Evolutionary conservation across 495 filamentous ascomycete species (phyloP).

Genomic region (Aspergillus saccharolyticus): DNA sequence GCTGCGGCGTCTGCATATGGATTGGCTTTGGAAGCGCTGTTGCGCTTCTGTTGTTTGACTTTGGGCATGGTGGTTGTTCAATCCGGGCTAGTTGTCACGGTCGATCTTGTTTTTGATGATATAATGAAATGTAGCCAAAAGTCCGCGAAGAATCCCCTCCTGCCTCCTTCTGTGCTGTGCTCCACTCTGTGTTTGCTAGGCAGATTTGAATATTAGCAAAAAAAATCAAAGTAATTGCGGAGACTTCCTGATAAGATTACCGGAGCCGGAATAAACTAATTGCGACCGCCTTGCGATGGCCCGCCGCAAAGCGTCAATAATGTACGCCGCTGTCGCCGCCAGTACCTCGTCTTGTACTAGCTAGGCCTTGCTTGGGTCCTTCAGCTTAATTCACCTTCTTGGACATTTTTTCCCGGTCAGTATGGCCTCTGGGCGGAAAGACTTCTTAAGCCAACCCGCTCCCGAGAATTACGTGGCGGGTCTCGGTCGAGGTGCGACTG

Average conservation of each 20-base stretch:
- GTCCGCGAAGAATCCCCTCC: neutral
- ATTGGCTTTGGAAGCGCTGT: conserved; percentile 40
- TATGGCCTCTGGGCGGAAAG: conserved; percentile 74
- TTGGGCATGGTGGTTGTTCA: conserved; percentile 30
- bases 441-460: conserved; percentile 86
- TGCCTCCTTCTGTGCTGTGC: neutral
- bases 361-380: neutral
- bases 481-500: conserved; percentile 94
- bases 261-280: conserved; percentile 31
- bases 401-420: conserved; percentile 14
- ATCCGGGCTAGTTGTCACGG: neutral
- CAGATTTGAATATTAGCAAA: neutral
- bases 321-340: neutral
- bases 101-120: neutral
- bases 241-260: conserved; percentile 38
- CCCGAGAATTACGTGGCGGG: conserved; percentile 98
- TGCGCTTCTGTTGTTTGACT: conserved; percentile 52
- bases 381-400: neutral
- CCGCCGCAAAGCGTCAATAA: conserved; percentile 1
- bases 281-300: conserved; percentile 13
- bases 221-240: conserved; percentile 8
- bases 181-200: neutral
- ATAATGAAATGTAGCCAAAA: neutral
- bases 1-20: conserved; percentile 55
- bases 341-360: neutral